Percentiles rank a stretch among this genome's conserved stretches.
Conservation (phyloP, 2,329 filamentous ascomycete genomes). For the Claviceps cyperi region DNA sequence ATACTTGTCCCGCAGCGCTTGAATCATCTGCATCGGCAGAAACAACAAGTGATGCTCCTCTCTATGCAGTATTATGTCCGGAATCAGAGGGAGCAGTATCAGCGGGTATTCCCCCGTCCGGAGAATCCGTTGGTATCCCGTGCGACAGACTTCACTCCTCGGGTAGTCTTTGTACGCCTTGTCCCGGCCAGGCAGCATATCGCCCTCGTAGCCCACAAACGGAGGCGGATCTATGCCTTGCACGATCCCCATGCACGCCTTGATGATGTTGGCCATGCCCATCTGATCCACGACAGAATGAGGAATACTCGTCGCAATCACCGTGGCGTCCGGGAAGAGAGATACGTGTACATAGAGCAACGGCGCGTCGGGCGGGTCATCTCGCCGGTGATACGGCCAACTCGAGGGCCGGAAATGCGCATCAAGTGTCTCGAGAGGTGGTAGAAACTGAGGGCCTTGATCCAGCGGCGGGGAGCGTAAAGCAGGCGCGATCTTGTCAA, state of each 20-base stretch:
- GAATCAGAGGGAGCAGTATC: not conserved
- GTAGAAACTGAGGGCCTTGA: not conserved
- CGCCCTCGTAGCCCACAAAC: slow-evolving; percentile 3
- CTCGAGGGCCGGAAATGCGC: slow-evolving; percentile 1
- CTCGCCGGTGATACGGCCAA: slow-evolving; percentile 1
- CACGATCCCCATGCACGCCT: not conserved
- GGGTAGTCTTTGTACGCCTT: slow-evolving; percentile 1
- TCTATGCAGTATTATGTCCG: not conserved
- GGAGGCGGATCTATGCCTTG: not conserved
- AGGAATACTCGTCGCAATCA: not conserved
- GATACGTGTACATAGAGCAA: slow-evolving; percentile 2
- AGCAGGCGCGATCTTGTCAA: not conserved
- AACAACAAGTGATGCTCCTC: not conserved
- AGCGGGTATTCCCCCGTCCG: not conserved
- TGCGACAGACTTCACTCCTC: not conserved
- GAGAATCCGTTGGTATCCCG: not conserved
- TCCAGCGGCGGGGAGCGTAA: slow-evolving; percentile 1
- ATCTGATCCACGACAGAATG: slow-evolving; percentile 2
- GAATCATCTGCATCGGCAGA: slow-evolving; percentile 1
- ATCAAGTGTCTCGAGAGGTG: not conserved
- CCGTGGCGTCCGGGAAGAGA: slow-evolving; percentile 1
- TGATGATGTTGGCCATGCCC: slow-evolving; percentile 2
- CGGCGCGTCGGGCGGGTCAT: not conserved
- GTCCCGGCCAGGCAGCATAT: slow-evolving; percentile 1
- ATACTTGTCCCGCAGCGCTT: not conserved